These are phyloP conservation scores for Ambrosia trifida DNA, from an alignment of 129 eudicot genomes.

Conservation along the genomic window DNA sequence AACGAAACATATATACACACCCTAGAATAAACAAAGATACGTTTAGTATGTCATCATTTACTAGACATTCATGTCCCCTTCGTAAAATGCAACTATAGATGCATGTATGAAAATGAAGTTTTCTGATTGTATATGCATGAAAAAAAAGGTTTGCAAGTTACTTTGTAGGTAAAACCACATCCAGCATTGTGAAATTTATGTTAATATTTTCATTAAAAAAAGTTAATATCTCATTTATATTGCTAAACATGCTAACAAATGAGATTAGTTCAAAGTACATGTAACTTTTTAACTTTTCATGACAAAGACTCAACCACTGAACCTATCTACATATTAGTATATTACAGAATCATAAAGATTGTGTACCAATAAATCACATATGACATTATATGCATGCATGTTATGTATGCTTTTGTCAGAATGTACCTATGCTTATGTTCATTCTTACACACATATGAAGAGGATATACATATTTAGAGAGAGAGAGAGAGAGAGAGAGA, in stretches of 20 bases:
- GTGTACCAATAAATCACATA: neutral
- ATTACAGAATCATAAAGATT: neutral
- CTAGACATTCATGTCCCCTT: neutral
- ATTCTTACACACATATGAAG: neutral
- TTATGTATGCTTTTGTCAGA: neutral
- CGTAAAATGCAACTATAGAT: too few relatives aligned
- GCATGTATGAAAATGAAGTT: too few relatives aligned
- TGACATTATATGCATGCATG: neutral
- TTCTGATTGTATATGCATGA: neutral
- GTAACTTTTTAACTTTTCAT: neutral
- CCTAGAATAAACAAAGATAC: neutral
- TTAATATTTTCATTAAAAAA: neutral
- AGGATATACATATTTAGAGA: too few relatives aligned
- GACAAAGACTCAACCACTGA: neutral
- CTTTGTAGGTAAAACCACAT: neutral
- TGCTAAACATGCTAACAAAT: neutral
- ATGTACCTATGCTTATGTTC: neutral
- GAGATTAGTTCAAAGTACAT: neutral
- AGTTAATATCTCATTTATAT: neutral
- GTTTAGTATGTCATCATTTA: neutral
- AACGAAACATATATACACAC: neutral
- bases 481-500: slow-evolving; percentile 21
- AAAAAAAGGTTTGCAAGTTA: neutral
- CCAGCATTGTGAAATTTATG: too few relatives aligned
- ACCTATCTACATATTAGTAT: neutral